These are phyloP conservation scores for Populus davidiana DNA, from an alignment of 345 rosid species.

Conservation along the genomic window DNA sequence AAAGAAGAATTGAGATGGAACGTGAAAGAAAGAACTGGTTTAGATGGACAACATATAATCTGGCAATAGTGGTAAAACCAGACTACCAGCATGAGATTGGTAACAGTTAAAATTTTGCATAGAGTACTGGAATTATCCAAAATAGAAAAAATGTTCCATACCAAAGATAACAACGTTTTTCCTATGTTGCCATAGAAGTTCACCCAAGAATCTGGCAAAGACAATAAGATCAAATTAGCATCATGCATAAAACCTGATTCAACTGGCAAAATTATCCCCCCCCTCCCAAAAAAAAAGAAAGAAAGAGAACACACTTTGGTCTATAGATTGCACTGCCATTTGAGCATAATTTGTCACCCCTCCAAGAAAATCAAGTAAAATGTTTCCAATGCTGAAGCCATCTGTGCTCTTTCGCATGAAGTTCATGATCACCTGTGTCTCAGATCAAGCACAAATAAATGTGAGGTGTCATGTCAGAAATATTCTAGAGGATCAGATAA, in stretches of 20 bases:
- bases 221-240: not conserved
- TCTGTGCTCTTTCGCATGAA: constrained; percentile 79
- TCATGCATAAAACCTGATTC: not conserved
- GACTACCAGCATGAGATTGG: not conserved
- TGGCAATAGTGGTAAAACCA: not conserved
- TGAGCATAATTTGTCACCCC: constrained; percentile 68
- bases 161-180: constrained; percentile 64
- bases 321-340: constrained; percentile 76
- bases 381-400: constrained; percentile 87
- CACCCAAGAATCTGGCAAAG: constrained; percentile 78
- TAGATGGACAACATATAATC: not conserved
- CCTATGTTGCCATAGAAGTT: constrained; percentile 95
- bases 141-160: not conserved
- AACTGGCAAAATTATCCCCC: not conserved
- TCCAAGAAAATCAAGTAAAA: constrained; percentile 80
- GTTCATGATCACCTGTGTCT: constrained; percentile 71
- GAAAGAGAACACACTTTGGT: constrained; percentile 51
- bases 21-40: not conserved
- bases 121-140: not conserved
- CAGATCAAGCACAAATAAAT: not conserved
- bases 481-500: not conserved
- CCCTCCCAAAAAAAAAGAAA: not conserved
- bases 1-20: not conserved
- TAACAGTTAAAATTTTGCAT: not conserved
- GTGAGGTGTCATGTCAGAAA: not conserved